Conservation (phyloP, 164 flowering plant genomes). For the Dillenia turbinata region DNA sequence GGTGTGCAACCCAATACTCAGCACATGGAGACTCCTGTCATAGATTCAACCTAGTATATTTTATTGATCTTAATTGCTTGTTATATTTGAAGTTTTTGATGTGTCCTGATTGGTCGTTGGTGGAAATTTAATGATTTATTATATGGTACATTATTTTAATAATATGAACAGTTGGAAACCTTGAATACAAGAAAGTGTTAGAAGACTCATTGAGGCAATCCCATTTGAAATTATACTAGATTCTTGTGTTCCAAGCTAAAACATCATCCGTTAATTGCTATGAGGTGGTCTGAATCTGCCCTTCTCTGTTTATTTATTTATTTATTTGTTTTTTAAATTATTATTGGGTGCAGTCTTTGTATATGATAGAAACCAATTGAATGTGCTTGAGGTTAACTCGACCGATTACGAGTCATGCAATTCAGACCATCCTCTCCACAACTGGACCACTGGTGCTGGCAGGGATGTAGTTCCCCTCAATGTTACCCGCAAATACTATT, state of each 20-base stretch:
- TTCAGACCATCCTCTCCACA: slow-evolving; percentile 38
- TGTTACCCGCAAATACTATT: slow-evolving; percentile 39
- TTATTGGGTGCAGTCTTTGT: slow-evolving; percentile 39
- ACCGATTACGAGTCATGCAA: slow-evolving; percentile 54
- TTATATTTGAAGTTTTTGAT: too few species aligned
- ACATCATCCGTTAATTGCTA: neutral
- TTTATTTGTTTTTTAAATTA: neutral
- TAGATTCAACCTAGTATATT: too few species aligned
- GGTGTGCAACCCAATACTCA: too few species aligned
- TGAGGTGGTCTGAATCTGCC: slow-evolving; percentile 6
- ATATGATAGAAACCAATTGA: slow-evolving; percentile 51
- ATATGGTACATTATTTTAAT: too few species aligned
- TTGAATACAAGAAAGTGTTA: too few species aligned
- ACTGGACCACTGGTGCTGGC: slow-evolving; percentile 58
- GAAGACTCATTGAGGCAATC: neutral
- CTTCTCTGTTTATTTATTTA: neutral
- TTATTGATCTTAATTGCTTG: too few species aligned
- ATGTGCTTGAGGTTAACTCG: slow-evolving; percentile 65
- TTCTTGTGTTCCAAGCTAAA: too few species aligned
- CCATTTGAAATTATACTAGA: too few species aligned
- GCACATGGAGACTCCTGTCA: too few species aligned
- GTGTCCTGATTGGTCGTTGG: too few species aligned
- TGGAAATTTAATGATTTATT: too few species aligned
- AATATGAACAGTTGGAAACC: too few species aligned
- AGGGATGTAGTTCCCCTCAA: slow-evolving; percentile 64